Percentiles rank a stretch among this genome's conserved stretches.
Conservation (phyloP, 495 filamentous ascomycete genomes). For the Podospora bellae-mahoneyi region DNA sequence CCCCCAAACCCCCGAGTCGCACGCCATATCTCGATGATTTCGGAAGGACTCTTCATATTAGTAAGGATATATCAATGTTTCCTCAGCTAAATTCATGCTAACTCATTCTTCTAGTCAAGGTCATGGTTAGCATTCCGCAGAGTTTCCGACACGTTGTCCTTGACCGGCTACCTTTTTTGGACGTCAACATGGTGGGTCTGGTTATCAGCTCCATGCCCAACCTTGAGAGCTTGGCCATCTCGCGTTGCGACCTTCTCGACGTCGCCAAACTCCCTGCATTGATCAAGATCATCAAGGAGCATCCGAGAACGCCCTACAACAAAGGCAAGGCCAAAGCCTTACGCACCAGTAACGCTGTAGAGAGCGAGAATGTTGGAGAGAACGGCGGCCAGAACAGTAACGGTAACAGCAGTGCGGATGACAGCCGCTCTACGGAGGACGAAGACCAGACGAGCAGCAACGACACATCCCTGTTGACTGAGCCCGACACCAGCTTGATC, state of each 20-base stretch:
- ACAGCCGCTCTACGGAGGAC: neutral
- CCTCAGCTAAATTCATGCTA: too few relatives aligned
- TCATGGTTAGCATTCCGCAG: neutral
- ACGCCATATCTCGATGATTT: neutral
- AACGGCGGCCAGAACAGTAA: neutral
- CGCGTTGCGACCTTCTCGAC: conserved; percentile 27
- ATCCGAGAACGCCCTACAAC: neutral
- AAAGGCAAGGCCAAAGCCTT: neutral
- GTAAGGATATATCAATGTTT: conserved; percentile 2
- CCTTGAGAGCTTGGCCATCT: conserved; percentile 23
- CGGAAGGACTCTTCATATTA: neutral
- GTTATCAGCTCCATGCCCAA: conserved; percentile 28
- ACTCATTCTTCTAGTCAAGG: neutral
- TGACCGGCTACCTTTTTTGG: conserved; percentile 25
- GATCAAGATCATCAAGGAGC: conserved; percentile 14
- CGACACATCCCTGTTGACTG: neutral
- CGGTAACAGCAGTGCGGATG: neutral
- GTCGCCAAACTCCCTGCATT: conserved; percentile 24
- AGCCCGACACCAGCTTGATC: neutral
- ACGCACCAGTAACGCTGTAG: neutral
- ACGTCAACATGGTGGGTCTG: conserved; percentile 16
- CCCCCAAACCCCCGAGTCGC: neutral
- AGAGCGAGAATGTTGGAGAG: neutral
- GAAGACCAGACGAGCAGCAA: neutral
- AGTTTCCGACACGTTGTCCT: conserved; percentile 23